Evolutionary conservation across 2,329 filamentous ascomycete genomes (phyloP), one percentile per base, ranked within the genome.

Genomic region (Stagonosporopsis cucurbitacearum): DNA sequence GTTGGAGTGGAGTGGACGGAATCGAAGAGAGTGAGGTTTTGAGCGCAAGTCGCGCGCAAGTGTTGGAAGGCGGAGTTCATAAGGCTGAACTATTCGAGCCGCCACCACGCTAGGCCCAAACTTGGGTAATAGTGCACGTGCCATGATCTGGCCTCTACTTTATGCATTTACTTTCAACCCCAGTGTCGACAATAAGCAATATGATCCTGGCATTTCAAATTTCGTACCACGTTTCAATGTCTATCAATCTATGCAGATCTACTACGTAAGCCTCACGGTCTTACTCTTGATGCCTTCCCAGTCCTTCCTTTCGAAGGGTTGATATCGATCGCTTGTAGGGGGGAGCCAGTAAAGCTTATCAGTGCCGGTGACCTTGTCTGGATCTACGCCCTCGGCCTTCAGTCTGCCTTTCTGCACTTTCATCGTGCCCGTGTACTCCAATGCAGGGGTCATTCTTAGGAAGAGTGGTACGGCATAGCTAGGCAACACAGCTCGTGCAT

Each of bases 391-490:
- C 54, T 81, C 76, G 2, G 64, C 63, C 59, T 78, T 75, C 35
- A 80, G 60, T 23, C 70, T 71, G 2, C 75, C 74, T 51, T 81
- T 81, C 60, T 78, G 77, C 13, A 80, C 63, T 69, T 81, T 80
- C 67, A 80, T 62, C 7, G 78, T 80, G 3, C 75, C 78, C 13
- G 78, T 81, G 52, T 80, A 79, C 49, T 79, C 78, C 20, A 80
- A 63, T 43, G 68, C 67, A 32, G 65, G 60, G 4, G 72, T 76
- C 0, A 80, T 57, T 11, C 79, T 64, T 15, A 81, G 19, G 52
- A 81, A 81, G 0, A 80, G 46, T 1, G 79, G 79, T 5, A 81
- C 77, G 13, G 79, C 79, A 60, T 80, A 81, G 2, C 76, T 66
- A 11, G 79, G 79, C n/a, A 81, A 66, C 11, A 63, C 64, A 1